Base-by-base conservation (phyloP, 352 stramenopile species). In the Pythium brachiatum region DNA sequence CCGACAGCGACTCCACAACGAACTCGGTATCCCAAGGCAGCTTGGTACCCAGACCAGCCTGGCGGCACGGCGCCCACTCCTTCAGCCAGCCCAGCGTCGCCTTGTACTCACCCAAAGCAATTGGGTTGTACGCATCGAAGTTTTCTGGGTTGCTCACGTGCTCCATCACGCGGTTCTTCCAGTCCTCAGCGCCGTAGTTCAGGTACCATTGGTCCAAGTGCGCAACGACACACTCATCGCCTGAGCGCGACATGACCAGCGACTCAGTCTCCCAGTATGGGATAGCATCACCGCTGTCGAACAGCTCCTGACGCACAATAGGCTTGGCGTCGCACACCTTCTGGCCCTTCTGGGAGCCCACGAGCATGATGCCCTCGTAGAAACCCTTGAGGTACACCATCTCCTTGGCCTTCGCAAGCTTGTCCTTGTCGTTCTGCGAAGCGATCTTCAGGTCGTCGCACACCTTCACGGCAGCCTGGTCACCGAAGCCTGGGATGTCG, bases 171-270 rank as follows among this genome's bases (percentile, higher is more conserved):
- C 89, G 86, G 38, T 96, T 85, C 66, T 97, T 97, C 98, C 98
- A 99, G 60, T 98, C 93, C 70, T 99, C 96, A 38, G 98, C 96
- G 57, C 97, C 97, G 72, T 99, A 99, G 16, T 91, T 94, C 54
- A 99, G 79, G 72, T 99, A 99, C 97, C 97, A 99, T 83, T 99
- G 97, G 86, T 99, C 97, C 53, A 98, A 92, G 29, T 98, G 95
- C 21, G 97, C 97, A 39, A 99, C 98, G 6, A 99, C 97, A 72
- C 98, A 99, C 74, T 99, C 97, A 68, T 99, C 98, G 39, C 98
- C 98, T 39, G 79, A 89, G 62, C 97, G 94, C 43, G 91, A 98
- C 69, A 99, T 97, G 50, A 99, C 97, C 16, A 94, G 83, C 20
- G 92, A 99, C 76, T 99, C 97, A 1, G 98, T 95, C 76, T 99